These are phyloP conservation scores for Suillus bovinus DNA, from an alignment of 768 basidiomycete genomes.

Conservation along the genomic window DNA sequence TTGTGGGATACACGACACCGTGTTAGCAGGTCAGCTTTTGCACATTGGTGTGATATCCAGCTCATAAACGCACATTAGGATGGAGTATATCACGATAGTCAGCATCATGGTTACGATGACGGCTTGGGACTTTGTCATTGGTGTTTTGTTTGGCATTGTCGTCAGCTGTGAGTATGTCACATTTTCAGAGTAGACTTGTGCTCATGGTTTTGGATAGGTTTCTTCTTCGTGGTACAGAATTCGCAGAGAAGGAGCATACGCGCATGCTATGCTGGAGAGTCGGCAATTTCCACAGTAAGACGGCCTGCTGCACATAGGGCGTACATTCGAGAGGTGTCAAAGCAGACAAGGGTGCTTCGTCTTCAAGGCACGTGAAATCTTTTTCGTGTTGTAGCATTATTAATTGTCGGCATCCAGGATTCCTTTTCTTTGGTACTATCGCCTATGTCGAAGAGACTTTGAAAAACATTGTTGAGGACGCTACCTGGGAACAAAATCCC, in stretches of 20 bases:
- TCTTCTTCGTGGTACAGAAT: conserved; percentile 98
- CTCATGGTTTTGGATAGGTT: conserved; percentile 42
- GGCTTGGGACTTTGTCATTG: conserved; percentile 90
- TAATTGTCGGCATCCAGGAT: conserved; percentile 43
- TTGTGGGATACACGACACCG: conserved; percentile 94
- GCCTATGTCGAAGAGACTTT: conserved; percentile 87
- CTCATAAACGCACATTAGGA: conserved; percentile 38
- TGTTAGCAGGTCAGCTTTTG: conserved; percentile 62
- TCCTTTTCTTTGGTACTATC: conserved; percentile 94
- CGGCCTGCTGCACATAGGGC: conserved; percentile 84
- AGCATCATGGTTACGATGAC: conserved; percentile 94
- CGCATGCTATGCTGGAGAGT: conserved; percentile 77
- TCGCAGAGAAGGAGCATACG: conserved; percentile 86
- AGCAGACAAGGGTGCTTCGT: conserved; percentile 85
- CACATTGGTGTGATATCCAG: conserved; percentile 2
- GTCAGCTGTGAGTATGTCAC: conserved; percentile 68
- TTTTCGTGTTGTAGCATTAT: not conserved
- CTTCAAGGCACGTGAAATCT: conserved; percentile 61
- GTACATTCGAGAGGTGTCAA: conserved; percentile 90
- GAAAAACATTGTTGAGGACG: conserved; percentile 67
- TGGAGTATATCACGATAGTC: conserved; percentile 79
- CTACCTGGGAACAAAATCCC: conserved; percentile 70
- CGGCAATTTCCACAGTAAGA: conserved; percentile 88
- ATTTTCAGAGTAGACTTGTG: not conserved
- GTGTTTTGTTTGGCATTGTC: conserved; percentile 89